These are phyloP conservation scores for Eudorina sp. DNA, from an alignment of 139 green algal species.

Conservation along the genomic window DNA sequence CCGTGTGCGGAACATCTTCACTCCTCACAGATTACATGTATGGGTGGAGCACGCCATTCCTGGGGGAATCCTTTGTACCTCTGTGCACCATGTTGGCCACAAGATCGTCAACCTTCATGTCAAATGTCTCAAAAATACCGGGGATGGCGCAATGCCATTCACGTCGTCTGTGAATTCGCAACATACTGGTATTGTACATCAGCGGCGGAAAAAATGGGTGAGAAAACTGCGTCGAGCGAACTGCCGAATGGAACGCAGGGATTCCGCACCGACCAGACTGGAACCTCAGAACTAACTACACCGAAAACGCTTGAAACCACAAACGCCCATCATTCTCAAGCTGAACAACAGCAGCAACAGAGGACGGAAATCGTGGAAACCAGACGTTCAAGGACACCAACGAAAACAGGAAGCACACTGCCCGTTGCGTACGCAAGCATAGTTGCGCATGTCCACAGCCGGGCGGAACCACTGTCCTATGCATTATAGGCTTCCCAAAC, in stretches of 20 bases:
- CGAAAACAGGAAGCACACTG: background rate
- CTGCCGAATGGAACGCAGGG: background rate
- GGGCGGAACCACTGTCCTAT: background rate
- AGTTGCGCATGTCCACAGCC: background rate
- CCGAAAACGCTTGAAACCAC: background rate
- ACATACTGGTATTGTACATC: no score
- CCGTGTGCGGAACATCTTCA: no score
- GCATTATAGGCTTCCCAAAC: no score
- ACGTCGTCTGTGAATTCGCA: no score
- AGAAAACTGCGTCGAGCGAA: background rate
- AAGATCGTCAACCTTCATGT: no score
- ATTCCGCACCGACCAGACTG: background rate
- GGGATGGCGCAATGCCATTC: no score
- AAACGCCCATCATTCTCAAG: background rate
- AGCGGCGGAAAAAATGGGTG: no score
- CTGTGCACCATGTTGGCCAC: no score
- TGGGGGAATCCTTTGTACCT: no score
- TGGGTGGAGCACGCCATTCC: no score
- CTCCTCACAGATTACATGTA: no score
- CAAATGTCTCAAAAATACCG: no score
- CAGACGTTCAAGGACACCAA: background rate
- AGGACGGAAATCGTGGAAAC: background rate
- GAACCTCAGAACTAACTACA: background rate
- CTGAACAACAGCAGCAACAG: background rate
- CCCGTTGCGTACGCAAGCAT: background rate